Conservation (phyloP, 179 eudicot species). For the Heliamphora pulchella region DNA sequence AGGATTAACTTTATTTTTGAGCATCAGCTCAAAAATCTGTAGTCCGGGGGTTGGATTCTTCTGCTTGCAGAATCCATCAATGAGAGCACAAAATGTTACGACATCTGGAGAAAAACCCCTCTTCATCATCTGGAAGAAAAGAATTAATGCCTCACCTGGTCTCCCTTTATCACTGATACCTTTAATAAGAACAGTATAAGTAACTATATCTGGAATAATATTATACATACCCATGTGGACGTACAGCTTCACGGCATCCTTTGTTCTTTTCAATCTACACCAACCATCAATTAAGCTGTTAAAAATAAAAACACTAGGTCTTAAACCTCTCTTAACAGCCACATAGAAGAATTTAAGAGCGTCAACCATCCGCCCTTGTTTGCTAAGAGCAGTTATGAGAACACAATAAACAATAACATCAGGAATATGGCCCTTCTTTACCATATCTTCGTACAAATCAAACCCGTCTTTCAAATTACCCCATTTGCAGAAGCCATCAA, state of each 20-base stretch:
- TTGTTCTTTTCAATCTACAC: slow-evolving; percentile 37
- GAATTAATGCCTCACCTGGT: slow-evolving; percentile 27
- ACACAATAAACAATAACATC: slow-evolving; percentile 38
- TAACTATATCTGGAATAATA: slow-evolving; percentile 39
- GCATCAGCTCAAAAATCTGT: slow-evolving; percentile 39
- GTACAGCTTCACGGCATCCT: slow-evolving; percentile 38
- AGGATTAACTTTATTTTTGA: slow-evolving; percentile 29
- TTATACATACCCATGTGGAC: slow-evolving; percentile 27
- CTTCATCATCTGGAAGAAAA: slow-evolving; percentile 49
- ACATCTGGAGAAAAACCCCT: slow-evolving; percentile 32
- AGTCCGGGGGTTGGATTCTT: slow-evolving; percentile 30
- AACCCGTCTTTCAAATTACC: slow-evolving; percentile 43
- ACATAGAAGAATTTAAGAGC: slow-evolving; percentile 49
- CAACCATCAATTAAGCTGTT: slow-evolving; percentile 56
- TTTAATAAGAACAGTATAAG: slow-evolving; percentile 48
- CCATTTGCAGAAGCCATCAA: slow-evolving; percentile 54
- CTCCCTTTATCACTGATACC: slow-evolving; percentile 28
- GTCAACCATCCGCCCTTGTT: slow-evolving; percentile 39
- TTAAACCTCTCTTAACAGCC: slow-evolving; percentile 34
- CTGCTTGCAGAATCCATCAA: slow-evolving; percentile 50
- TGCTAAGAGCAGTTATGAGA: slow-evolving; percentile 55
- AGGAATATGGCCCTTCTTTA: slow-evolving; percentile 33
- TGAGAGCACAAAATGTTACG: slow-evolving; percentile 52
- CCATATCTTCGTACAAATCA: slow-evolving; percentile 36
- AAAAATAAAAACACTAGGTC: slow-evolving; percentile 33